A percentile compares a stretch with the other conserved stretches of the same genome.
Conservation (phyloP, 805 yeast genomes). For the Cephaloascus albidus region DNA sequence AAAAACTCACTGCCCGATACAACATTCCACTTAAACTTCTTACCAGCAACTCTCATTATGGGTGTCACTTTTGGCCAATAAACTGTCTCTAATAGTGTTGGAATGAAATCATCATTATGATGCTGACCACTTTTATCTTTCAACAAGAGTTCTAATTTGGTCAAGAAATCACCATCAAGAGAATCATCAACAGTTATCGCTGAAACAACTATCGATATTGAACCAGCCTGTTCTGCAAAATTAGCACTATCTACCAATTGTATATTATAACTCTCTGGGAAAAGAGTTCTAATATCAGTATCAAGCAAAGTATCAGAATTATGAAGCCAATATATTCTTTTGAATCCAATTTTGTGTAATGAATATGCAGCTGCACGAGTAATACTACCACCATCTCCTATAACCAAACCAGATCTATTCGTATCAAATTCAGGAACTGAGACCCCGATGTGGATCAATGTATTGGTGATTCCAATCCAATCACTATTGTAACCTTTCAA, state of each 20-base stretch:
- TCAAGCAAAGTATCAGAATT: slow-evolving; percentile 81
- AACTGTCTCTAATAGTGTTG: slow-evolving; percentile 80
- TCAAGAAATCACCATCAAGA: slow-evolving; percentile 40
- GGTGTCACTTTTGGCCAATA: slow-evolving; percentile 88
- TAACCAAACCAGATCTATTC: slow-evolving; percentile 24
- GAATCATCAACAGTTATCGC: slow-evolving; percentile 84
- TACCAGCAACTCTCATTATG: slow-evolving; percentile 67
- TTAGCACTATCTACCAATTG: slow-evolving; percentile 41
- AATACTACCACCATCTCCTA: slow-evolving; percentile 34
- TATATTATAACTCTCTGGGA: slow-evolving; percentile 54
- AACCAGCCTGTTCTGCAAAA: slow-evolving; percentile 30
- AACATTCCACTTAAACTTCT: slow-evolving; percentile 60
- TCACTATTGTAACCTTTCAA: slow-evolving; percentile 34
- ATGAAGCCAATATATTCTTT: slow-evolving; percentile 28
- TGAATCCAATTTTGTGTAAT: slow-evolving; percentile 29
- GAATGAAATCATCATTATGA: too few species aligned
- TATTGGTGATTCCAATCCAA: slow-evolving; percentile 29
- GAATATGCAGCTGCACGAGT: slow-evolving; percentile 35
- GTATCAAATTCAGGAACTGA: slow-evolving; percentile 18
- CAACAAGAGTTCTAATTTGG: slow-evolving; percentile 38
- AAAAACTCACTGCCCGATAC: slow-evolving; percentile 88
- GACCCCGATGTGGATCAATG: neutral
- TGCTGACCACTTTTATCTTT: slow-evolving; percentile 8
- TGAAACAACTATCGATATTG: slow-evolving; percentile 56
- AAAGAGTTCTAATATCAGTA: slow-evolving; percentile 55